These are phyloP conservation scores for Gaertneriomyces sp. DNA, from an alignment of 192 early-diverging fungal genomes.

Conservation along the genomic window DNA sequence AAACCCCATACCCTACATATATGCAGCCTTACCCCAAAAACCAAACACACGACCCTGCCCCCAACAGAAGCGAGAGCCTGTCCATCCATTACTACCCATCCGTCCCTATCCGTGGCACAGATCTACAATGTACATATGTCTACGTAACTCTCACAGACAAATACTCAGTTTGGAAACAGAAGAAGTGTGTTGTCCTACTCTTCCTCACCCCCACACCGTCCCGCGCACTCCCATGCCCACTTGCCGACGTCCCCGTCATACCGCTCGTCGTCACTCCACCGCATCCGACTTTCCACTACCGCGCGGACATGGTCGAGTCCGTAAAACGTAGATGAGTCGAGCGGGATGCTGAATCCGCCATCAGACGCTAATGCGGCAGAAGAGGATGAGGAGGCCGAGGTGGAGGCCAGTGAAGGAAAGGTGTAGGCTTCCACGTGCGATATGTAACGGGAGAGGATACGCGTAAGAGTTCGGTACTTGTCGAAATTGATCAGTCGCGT, in stretches of 20 bases:
- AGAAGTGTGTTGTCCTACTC: background rate
- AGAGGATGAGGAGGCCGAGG: too few species aligned
- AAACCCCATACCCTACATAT: too few species aligned
- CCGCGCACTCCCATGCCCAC: slow-evolving; percentile 5
- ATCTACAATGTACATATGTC: too few species aligned
- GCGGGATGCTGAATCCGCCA: background rate
- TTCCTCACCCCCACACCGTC: slow-evolving; percentile 17
- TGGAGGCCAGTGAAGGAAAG: slow-evolving; percentile 1
- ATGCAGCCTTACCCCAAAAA: too few species aligned
- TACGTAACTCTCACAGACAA: too few species aligned
- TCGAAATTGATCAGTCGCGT: slow-evolving; percentile 29
- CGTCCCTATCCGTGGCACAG: too few species aligned
- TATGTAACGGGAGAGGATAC: slow-evolving; percentile 16
- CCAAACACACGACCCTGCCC: too few species aligned
- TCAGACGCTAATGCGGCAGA: background rate
- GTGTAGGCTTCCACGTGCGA: background rate
- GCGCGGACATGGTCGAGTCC: background rate
- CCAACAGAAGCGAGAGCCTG: too few species aligned
- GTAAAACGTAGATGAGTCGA: background rate
- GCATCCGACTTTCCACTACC: slow-evolving; percentile 7
- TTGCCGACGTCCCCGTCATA: slow-evolving; percentile 5
- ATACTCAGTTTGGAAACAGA: too few species aligned
- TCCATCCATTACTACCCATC: too few species aligned
- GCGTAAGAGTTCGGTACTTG: slow-evolving; percentile 24
- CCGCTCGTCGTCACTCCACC: slow-evolving; percentile 6